A percentile compares a stretch with the other conserved stretches of the same genome.
phyloP scores from a whole-genome alignment of 2,329 filamentous ascomycete genomes.

The Rutstroemia sp. region DNA sequence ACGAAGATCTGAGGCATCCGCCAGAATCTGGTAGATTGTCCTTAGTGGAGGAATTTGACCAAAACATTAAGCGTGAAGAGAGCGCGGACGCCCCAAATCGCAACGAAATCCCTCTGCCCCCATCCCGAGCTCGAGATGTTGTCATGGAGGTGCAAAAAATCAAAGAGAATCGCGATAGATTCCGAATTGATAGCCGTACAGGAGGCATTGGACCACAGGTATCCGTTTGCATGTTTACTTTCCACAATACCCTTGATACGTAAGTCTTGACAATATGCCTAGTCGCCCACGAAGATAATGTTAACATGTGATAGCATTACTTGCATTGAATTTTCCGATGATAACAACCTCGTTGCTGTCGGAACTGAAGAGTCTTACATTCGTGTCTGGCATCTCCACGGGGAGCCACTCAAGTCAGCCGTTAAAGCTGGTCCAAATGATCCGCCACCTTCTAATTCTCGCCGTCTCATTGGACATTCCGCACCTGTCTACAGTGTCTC shows the following conservation, averaged over 20 bases:
- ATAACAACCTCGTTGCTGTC: slow-evolving; percentile 77
- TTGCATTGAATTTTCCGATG: slow-evolving; percentile 93
- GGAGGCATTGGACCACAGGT: slow-evolving; percentile 77
- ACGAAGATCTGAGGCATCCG: slow-evolving; percentile 73
- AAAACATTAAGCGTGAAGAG: slow-evolving; percentile 82
- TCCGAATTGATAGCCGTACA: slow-evolving; percentile 77
- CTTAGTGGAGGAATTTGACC: slow-evolving; percentile 81
- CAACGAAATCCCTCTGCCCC: slow-evolving; percentile 75
- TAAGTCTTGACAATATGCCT: slow-evolving; percentile 37
- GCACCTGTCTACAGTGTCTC: slow-evolving; percentile 83
- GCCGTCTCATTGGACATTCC: slow-evolving; percentile 76
- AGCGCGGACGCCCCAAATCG: slow-evolving; percentile 74
- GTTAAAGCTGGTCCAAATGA: slow-evolving; percentile 53
- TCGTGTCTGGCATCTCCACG: slow-evolving; percentile 86
- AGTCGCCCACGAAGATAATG: background rate
- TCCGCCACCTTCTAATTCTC: slow-evolving; percentile 63
- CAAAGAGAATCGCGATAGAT: slow-evolving; percentile 85
- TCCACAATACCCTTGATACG: slow-evolving; percentile 93
- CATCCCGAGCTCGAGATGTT: slow-evolving; percentile 82
- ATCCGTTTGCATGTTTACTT: slow-evolving; percentile 95
- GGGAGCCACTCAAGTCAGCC: slow-evolving; percentile 67
- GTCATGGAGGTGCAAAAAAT: slow-evolving; percentile 91
- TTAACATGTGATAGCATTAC: slow-evolving; percentile 53
- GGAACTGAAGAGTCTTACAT: slow-evolving; percentile 95
- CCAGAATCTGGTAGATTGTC: slow-evolving; percentile 63